Conservation (phyloP, 306 rosid genomes). For the Pyrus communis region DNA sequence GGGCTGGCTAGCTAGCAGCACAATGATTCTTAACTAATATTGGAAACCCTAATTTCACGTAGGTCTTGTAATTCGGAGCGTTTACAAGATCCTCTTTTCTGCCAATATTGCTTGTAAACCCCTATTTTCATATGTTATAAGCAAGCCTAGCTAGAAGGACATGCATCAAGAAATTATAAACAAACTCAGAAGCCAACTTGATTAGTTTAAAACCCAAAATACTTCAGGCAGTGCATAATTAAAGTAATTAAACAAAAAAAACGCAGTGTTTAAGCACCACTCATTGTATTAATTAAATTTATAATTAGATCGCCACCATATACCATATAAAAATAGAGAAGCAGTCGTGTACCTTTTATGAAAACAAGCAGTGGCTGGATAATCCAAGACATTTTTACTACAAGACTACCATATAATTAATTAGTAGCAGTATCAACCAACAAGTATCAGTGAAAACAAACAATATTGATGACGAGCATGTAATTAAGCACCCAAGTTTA, state of each 20-base stretch:
- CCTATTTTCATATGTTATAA: background rate
- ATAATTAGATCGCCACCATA: background rate
- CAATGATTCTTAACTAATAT: background rate
- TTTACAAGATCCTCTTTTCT: too few relatives aligned
- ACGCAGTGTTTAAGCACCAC: background rate
- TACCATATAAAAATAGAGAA: background rate
- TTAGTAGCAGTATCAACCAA: background rate
- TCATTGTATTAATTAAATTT: background rate
- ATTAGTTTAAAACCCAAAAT: background rate
- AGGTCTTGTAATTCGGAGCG: background rate
- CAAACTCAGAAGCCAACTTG: background rate
- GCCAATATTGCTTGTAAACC: too few relatives aligned
- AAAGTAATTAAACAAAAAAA: background rate
- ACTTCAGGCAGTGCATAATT: background rate
- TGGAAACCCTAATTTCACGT: background rate
- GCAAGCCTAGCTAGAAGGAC: background rate
- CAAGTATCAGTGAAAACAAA: background rate
- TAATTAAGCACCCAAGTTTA: conserved; percentile 13
- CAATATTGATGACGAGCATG: conserved; percentile 16
- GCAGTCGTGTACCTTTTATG: background rate
- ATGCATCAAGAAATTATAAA: background rate
- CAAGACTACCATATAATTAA: background rate
- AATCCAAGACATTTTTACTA: background rate
- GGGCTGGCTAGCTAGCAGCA: background rate
- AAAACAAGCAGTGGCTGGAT: background rate